A percentile compares a stretch with the other conserved stretches of the same genome.
These are phyloP conservation scores for Lagerstroemia speciosa DNA, from an alignment of 345 rosid species.

Conservation along the genomic window DNA sequence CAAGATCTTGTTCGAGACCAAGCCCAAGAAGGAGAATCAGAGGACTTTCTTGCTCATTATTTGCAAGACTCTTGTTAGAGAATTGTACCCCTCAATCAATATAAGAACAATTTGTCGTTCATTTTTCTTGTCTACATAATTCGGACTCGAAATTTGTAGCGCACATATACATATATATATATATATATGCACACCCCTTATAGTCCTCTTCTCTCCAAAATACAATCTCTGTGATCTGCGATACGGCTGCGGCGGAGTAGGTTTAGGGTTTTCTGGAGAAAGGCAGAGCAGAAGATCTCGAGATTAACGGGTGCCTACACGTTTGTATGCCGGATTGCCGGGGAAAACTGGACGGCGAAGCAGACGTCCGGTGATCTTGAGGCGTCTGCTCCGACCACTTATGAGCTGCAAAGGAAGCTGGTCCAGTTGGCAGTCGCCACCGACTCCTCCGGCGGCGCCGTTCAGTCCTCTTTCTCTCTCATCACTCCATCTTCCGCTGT, in stretches of 20 bases:
- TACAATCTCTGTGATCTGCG: not conserved
- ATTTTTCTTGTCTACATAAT: too few relatives aligned
- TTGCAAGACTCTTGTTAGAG: too few relatives aligned
- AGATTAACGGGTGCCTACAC: not conserved
- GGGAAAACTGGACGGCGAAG: not conserved
- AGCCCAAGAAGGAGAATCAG: too few relatives aligned
- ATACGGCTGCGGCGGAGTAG: not conserved
- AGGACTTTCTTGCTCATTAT: too few relatives aligned
- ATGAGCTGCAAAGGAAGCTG: constrained; percentile 1
- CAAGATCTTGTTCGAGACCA: too few relatives aligned
- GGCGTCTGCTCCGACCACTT: not conserved
- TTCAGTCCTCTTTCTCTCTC: constrained; percentile 6
- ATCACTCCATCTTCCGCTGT: constrained; percentile 1
- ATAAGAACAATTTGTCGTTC: too few relatives aligned
- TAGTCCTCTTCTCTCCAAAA: too few relatives aligned
- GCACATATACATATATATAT: too few relatives aligned
- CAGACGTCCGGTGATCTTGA: not conserved
- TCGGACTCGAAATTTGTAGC: too few relatives aligned
- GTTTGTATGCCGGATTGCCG: not conserved
- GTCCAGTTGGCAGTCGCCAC: not conserved
- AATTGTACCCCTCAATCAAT: too few relatives aligned
- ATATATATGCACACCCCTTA: too few relatives aligned
- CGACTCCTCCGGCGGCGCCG: constrained; percentile 9
- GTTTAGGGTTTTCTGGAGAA: not conserved
- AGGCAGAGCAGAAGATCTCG: not conserved